phyloP scores from a whole-genome alignment of 441 rosid species.

The Melastoma candidum region DNA sequence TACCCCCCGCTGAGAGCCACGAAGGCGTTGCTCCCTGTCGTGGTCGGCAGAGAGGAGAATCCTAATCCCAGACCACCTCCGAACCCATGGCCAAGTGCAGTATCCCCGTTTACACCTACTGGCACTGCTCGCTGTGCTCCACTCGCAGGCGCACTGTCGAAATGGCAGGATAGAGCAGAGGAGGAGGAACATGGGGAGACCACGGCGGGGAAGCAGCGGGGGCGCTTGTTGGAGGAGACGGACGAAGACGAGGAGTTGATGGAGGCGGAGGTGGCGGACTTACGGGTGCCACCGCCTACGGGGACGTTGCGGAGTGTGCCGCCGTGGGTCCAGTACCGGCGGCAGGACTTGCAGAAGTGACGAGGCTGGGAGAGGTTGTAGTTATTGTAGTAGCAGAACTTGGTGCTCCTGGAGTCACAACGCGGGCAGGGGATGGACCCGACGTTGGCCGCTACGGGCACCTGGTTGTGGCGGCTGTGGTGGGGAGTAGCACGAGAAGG shows the following conservation, averaged over 20 bases:
- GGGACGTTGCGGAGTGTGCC: slow-evolving; percentile 20
- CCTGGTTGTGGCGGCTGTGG: too few relatives aligned
- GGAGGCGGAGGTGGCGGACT: not conserved
- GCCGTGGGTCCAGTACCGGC: slow-evolving; percentile 20
- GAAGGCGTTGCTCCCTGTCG: slow-evolving; percentile 5
- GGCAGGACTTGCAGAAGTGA: slow-evolving; percentile 19
- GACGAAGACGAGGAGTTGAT: too few relatives aligned
- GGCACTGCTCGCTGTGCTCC: too few relatives aligned
- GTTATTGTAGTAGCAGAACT: slow-evolving; percentile 20
- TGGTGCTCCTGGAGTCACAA: slow-evolving; percentile 17
- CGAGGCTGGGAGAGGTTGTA: slow-evolving; percentile 19
- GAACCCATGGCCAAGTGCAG: not conserved
- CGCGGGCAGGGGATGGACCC: slow-evolving; percentile 17
- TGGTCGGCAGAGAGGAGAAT: slow-evolving; percentile 8
- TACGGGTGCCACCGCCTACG: slow-evolving; percentile 19
- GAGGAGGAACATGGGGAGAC: slow-evolving; percentile 8
- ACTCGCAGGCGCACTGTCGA: too few relatives aligned
- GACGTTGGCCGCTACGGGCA: not conserved
- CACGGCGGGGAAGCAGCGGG: slow-evolving; percentile 1
- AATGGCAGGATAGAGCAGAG: not conserved
- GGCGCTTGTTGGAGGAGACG: slow-evolving; percentile 15
- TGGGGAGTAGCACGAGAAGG: too few relatives aligned
- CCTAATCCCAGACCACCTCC: slow-evolving; percentile 2
- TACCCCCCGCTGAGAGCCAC: slow-evolving; percentile 12
- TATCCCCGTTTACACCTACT: not conserved